phyloP scores from a whole-genome alignment of 2,329 filamentous ascomycete genomes.

The Lachnum nothofagi region DNA sequence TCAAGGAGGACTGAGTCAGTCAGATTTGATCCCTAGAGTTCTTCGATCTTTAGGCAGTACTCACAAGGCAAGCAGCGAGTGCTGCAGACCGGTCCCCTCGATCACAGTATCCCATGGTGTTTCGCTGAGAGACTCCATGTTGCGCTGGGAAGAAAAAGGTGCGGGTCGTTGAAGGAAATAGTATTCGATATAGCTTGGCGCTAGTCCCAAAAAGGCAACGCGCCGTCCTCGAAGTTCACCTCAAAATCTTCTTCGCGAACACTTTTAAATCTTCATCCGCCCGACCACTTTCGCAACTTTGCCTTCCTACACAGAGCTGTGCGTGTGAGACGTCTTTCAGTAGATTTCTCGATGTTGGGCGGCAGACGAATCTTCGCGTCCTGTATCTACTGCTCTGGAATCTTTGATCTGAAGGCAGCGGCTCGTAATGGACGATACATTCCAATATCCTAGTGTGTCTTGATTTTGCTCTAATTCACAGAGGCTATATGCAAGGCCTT shows the following conservation, averaged over 20 bases:
- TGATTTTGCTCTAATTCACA: too few relatives aligned
- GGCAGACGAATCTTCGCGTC: constrained; percentile 61
- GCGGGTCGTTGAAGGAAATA: constrained; percentile 1
- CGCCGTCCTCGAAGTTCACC: background rate
- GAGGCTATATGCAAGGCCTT: too few relatives aligned
- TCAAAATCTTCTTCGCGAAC: constrained; percentile 10
- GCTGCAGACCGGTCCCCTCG: constrained; percentile 70
- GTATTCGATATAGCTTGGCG: constrained; percentile 11
- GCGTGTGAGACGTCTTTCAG: constrained; percentile 46
- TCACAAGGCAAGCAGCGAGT: constrained; percentile 75
- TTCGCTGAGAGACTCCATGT: constrained; percentile 70
- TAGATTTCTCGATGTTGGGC: constrained; percentile 52
- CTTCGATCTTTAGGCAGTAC: constrained; percentile 25
- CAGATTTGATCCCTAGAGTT: constrained; percentile 47
- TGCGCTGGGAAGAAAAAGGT: constrained; percentile 20
- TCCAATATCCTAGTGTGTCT: too few relatives aligned
- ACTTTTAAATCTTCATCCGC: constrained; percentile 36
- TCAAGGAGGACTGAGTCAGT: constrained; percentile 61
- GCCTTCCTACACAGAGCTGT: constrained; percentile 31
- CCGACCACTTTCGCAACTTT: constrained; percentile 37
- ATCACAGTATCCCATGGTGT: constrained; percentile 76
- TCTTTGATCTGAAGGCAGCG: constrained; percentile 66
- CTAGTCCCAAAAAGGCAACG: constrained; percentile 16
- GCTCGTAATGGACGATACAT: constrained; percentile 80
- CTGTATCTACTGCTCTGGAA: constrained; percentile 88